Base-by-base conservation (phyloP, 2,329 filamentous ascomycete genomes). In the Aspergillus luchuensis region DNA sequence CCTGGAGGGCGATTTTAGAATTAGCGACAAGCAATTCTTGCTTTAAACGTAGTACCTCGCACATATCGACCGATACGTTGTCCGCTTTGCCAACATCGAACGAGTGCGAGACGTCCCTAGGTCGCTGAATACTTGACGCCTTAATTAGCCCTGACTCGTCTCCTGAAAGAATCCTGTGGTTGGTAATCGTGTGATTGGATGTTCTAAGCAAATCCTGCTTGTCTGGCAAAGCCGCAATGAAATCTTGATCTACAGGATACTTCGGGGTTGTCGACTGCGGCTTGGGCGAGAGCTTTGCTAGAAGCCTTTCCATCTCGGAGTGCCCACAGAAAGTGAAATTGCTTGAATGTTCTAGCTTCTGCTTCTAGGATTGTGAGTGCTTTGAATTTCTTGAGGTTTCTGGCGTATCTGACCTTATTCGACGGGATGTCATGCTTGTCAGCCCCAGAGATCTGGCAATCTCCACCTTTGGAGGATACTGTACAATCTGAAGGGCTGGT, bases 161-260 rank as follows among this genome's bases (percentile, higher is more conserved):
- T n/a, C 43, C 60, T 33, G 60, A 33, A 1, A 65, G 55, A 11
- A 60, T 59, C 41, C 57, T 63, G 45, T 66, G 69, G 39, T 60
- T 63, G 17, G 62, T 57, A 47, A 85, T 72, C 56, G 81, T 80
- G 59, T 85, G 80, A 62, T 83, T 84, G 70, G 89, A 86, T 73
- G 86, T 83, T 54, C 80, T 81, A 53, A 89, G 76, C n/a, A 82
- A 73, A 47, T 80, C 79, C 69, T 89, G 86, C 69, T 92, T 89
- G 73, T 92, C 88, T n/a, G 86, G 86, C 51, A 94, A 82, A 72
- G 88, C 90, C 58, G 89, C 86, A 65, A 92, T 80, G 55, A 92
- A 67, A 11, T 71, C 70, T 48, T 71, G 61, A 30, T 69, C 67
- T 11, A 59, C 56, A 25, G 61, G 53, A 38, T 62, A 30, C 41